These are phyloP conservation scores for Debaryomyces udenii DNA, from an alignment of 1,139 yeast genomes.

Conservation along the genomic window DNA sequence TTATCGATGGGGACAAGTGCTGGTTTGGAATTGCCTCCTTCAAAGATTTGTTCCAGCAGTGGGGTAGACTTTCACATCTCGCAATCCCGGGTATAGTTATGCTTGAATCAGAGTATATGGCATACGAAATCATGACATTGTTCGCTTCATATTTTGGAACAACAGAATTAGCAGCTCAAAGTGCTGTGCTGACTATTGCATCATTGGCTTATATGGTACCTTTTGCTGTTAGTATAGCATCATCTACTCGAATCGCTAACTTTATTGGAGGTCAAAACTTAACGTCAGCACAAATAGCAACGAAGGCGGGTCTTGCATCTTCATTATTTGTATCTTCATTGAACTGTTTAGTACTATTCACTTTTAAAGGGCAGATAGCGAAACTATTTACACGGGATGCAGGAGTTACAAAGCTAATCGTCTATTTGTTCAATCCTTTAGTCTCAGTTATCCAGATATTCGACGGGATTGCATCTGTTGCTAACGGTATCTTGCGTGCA, in stretches of 20 bases:
- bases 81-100: slow-evolving; percentile 76
- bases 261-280: slow-evolving; percentile 80
- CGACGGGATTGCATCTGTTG: slow-evolving; percentile 81
- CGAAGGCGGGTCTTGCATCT: slow-evolving; percentile 62
- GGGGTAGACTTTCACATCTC: slow-evolving; percentile 60
- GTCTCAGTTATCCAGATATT: slow-evolving; percentile 75
- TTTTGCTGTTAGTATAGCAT: slow-evolving; percentile 84
- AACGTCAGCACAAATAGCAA: slow-evolving; percentile 62
- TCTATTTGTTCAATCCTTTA: slow-evolving; percentile 59
- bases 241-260: slow-evolving; percentile 86
- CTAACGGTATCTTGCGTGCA: slow-evolving; percentile 84
- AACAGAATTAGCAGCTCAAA: slow-evolving; percentile 81
- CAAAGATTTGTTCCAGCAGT: slow-evolving; percentile 53
- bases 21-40: slow-evolving; percentile 64
- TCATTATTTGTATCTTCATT: slow-evolving; percentile 59
- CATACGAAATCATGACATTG: slow-evolving; percentile 71
- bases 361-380: slow-evolving; percentile 62
- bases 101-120: slow-evolving; percentile 74
- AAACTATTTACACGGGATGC: slow-evolving; percentile 68
- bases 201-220: slow-evolving; percentile 84
- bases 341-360: slow-evolving; percentile 56
- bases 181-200: slow-evolving; percentile 81
- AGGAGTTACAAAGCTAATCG: slow-evolving; percentile 56
- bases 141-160: slow-evolving; percentile 84
- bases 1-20: slow-evolving; percentile 67